Conservation (phyloP, 148 eudicot genomes). For the Fagopyrum esculentum region DNA sequence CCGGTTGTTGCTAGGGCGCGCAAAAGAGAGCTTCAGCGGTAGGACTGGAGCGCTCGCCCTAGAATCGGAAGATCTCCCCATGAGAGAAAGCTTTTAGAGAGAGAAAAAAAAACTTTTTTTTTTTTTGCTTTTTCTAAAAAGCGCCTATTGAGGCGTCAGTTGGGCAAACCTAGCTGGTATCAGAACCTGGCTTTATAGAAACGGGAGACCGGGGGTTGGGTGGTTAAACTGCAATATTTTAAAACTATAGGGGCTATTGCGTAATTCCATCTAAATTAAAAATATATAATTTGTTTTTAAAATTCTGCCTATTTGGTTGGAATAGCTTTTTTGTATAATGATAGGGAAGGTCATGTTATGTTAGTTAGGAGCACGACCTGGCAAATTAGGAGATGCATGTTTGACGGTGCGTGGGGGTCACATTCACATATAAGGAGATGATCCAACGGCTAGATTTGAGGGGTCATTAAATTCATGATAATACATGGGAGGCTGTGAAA, state of each 20-base stretch:
- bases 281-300: background rate
- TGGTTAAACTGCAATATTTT: constrained; percentile 12
- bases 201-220: background rate
- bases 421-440: background rate
- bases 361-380: constrained; percentile 6
- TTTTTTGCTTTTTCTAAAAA: background rate
- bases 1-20: constrained; percentile 6
- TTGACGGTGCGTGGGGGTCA: background rate
- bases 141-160: constrained; percentile 28
- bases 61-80: constrained; percentile 35
- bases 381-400: background rate
- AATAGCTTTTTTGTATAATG: background rate
- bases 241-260: background rate
- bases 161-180: constrained; percentile 43
- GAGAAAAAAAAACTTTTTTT: constrained; percentile 4
- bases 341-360: background rate
- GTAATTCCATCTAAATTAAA: background rate
- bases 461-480: constrained; percentile 4
- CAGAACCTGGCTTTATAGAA: constrained; percentile 18
- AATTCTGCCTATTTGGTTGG: background rate
- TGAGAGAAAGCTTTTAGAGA: constrained; percentile 11
- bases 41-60: constrained; percentile 42
- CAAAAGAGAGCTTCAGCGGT: constrained; percentile 22
- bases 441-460: constrained; percentile 6
- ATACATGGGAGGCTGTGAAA: background rate